Base-by-base conservation (phyloP, 1,139 yeast species). In the Hanseniaspora uvarum region DNA sequence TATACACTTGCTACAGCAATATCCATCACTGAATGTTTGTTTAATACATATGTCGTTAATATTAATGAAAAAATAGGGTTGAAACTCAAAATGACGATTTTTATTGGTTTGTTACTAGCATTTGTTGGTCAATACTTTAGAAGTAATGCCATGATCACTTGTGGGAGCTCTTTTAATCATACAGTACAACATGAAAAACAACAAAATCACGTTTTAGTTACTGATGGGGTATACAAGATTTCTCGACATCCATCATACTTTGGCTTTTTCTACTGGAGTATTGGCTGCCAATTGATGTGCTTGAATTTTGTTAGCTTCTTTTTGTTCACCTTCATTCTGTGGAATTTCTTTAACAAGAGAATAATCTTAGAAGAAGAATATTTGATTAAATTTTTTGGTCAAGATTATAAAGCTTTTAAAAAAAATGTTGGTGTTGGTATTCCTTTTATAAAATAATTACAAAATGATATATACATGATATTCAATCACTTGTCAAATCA, bases 211-310 rank as follows among this genome's bases (percentile, higher is more conserved):
- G 68, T 61, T 19, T 71, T 92, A 46, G 81, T 92, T 11, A 85
- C 86, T 0, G 60, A 69, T 7, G 98, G 97, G 0, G 71, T 92
- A 3, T 92, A 92, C 67, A 58, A 72, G 1, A 59, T 69, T 19
- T 69, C 78, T 10, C 74, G 98, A 57, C 98, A 92, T 65, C 98
- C 98, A 11, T 83, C 94, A 52, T 92, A 92, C 68, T 77, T 81
- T 55, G 98, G 97, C 0, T 92, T 85, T 66, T 89, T 82, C 64
- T 81, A 87, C 78, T 94, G 97, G 96, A 92, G 94, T 28, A 62
- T 89, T 4, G 97, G 97, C 0, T 74, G 88, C 1, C 95, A 92
- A 65, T 40, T 89, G 52, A 63, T 83, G 59, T 68, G 89, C 56
- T 70, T 79, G 49, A 92, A 88, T 66, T 81, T 83, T 1, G 53